A percentile compares a stretch with the other conserved stretches of the same genome.
Conservation (phyloP, 2,329 filamentous ascomycete species). For the Claviceps purpurea region DNA sequence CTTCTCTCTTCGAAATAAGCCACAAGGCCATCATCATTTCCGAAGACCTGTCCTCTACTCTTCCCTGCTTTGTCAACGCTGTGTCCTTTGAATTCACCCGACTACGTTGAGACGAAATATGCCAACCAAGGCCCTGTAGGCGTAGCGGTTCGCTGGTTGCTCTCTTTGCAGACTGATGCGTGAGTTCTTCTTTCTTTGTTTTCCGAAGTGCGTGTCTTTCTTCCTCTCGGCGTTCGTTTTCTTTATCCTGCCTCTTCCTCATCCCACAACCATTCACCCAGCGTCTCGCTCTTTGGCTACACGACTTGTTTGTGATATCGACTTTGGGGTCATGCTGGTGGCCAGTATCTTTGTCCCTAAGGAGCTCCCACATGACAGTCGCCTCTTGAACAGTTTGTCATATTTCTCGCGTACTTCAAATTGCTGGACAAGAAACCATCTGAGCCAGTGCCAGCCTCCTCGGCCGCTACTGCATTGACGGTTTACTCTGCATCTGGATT, state of each 20-base stretch:
- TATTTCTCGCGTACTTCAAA: not conserved
- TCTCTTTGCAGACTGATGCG: constrained; percentile 15
- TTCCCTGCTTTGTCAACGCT: constrained; percentile 6
- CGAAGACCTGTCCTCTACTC: constrained; percentile 4
- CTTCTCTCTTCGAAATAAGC: constrained; percentile 3
- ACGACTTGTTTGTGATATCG: constrained; percentile 6
- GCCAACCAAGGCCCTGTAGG: constrained; percentile 21
- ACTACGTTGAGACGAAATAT: constrained; percentile 10
- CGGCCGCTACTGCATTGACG: constrained; percentile 1
- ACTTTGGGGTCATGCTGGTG: constrained; percentile 6
- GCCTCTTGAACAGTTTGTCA: not conserved
- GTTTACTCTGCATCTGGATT: not conserved
- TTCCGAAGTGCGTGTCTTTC: not conserved
- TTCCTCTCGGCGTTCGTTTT: not conserved
- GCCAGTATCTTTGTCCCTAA: constrained; percentile 5
- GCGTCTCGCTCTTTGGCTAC: constrained; percentile 4
- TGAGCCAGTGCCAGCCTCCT: not conserved
- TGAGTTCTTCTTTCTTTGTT: constrained; percentile 15
- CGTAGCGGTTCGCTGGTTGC: constrained; percentile 24
- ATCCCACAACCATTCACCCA: constrained; percentile 4
- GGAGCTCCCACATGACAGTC: not conserved
- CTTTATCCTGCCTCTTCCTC: not conserved
- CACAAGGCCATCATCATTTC: constrained; percentile 6
- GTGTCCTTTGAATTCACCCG: constrained; percentile 2
- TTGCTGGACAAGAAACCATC: not conserved